Evolutionary conservation across 2,329 filamentous ascomycete species (phyloP).

Genomic region (Dothideomycetidae sp.): DNA sequence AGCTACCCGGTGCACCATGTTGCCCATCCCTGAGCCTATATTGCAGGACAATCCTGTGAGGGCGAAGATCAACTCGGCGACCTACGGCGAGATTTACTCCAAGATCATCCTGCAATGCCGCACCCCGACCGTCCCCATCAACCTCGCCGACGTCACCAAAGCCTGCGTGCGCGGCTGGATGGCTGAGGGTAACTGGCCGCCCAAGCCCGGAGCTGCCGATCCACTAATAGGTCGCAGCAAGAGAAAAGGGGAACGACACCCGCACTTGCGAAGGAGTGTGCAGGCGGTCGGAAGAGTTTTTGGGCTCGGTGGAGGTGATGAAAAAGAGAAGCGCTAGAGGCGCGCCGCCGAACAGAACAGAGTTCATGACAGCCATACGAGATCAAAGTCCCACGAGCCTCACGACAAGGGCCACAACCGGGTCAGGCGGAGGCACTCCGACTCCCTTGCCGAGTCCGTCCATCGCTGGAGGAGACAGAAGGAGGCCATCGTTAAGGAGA

Average conservation of each 20-base stretch:
- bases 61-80: slow-evolving; percentile 54
- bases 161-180: slow-evolving; percentile 86
- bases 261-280: slow-evolving; percentile 28
- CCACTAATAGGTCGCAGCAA: slow-evolving; percentile 28
- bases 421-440: too few relatives aligned
- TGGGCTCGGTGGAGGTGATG: slow-evolving; percentile 13
- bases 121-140: slow-evolving; percentile 77
- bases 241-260: slow-evolving; percentile 14
- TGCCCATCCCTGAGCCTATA: slow-evolving; percentile 61
- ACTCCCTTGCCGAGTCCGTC: too few relatives aligned
- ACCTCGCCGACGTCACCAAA: slow-evolving; percentile 64
- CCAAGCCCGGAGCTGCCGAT: slow-evolving; percentile 39
- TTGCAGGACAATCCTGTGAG: slow-evolving; percentile 68
- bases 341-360: too few relatives aligned
- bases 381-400: too few relatives aligned
- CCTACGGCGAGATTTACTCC: slow-evolving; percentile 74
- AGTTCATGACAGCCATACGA: too few relatives aligned
- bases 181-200: slow-evolving; percentile 84
- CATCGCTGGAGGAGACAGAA: too few relatives aligned
- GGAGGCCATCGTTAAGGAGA: too few relatives aligned
- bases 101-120: slow-evolving; percentile 71
- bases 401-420: too few relatives aligned
- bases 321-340: slow-evolving; percentile 2
- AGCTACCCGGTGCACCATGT: slow-evolving; percentile 26
- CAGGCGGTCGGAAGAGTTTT: slow-evolving; percentile 33